phyloP scores from a whole-genome alignment of 176 grass and related monocot genomes.

The Raddia guianensis region DNA sequence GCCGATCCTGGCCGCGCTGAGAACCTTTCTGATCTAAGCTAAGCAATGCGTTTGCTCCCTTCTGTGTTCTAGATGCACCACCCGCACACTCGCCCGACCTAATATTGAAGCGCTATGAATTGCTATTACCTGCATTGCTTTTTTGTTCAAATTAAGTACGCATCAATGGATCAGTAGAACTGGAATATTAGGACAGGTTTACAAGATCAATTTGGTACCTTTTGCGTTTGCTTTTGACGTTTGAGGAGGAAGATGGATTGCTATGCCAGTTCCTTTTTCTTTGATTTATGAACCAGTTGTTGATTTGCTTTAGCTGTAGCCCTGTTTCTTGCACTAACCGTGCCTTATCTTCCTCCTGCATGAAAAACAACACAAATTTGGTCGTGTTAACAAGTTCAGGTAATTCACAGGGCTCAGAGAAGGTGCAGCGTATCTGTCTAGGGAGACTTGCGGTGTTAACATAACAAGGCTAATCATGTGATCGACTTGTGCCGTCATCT shows the following conservation, averaged over 20 bases:
- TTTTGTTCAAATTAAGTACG: slow-evolving; percentile 51
- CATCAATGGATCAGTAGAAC: slow-evolving; percentile 34
- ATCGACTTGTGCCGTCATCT: background rate
- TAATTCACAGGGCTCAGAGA: background rate
- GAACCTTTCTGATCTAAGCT: slow-evolving; percentile 14
- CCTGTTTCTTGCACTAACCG: slow-evolving; percentile 74
- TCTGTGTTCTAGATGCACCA: background rate
- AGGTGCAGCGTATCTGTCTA: background rate
- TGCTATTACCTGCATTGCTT: slow-evolving; percentile 67
- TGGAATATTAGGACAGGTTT: background rate
- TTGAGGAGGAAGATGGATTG: slow-evolving; percentile 64
- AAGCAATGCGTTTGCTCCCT: background rate
- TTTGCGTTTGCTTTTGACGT: slow-evolving; percentile 70
- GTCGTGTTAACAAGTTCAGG: background rate
- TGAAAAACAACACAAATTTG: background rate
- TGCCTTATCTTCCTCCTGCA: slow-evolving; percentile 78
- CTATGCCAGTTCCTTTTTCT: slow-evolving; percentile 82
- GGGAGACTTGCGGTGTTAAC: background rate
- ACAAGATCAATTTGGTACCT: slow-evolving; percentile 48
- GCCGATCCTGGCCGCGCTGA: slow-evolving; percentile 19
- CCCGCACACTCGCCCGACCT: background rate
- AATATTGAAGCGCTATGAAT: slow-evolving; percentile 27
- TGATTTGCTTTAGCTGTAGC: slow-evolving; percentile 71
- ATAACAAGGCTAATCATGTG: slow-evolving; percentile 18
- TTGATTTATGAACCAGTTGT: slow-evolving; percentile 86